phyloP scores from a whole-genome alignment of 2,329 filamentous ascomycete species.

The Aspergillus carbonarius region DNA sequence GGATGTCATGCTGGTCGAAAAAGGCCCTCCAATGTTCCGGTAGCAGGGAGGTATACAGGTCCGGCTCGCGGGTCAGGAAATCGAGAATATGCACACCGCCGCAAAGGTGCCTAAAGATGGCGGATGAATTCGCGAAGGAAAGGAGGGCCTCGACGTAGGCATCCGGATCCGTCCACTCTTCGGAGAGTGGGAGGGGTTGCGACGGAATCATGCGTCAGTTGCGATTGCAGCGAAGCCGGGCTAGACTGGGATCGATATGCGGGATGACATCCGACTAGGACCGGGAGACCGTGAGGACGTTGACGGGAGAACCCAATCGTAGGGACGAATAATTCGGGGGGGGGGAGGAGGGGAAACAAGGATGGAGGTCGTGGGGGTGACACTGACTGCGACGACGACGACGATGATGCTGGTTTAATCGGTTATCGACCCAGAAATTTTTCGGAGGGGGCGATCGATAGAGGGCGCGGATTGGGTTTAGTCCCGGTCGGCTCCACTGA shows the following conservation, averaged over 20 bases:
- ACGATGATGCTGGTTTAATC: background rate
- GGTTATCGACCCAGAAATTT: slow-evolving; percentile 2
- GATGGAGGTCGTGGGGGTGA: background rate
- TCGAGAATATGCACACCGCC: slow-evolving; percentile 97
- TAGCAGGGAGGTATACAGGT: slow-evolving; percentile 75
- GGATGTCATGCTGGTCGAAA: slow-evolving; percentile 68
- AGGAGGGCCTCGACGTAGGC: slow-evolving; percentile 78
- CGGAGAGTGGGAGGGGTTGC: slow-evolving; percentile 64
- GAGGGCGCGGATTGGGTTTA: background rate
- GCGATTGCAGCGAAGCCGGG: background rate
- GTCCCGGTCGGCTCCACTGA: slow-evolving; percentile 2
- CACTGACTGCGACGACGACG: no score
- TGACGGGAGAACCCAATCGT: background rate
- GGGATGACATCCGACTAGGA: slow-evolving; percentile 1
- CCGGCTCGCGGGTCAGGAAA: slow-evolving; percentile 84
- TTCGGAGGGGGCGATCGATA: slow-evolving; percentile 1
- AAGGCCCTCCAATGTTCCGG: slow-evolving; percentile 80
- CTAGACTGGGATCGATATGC: background rate
- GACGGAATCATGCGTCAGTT: slow-evolving; percentile 46
- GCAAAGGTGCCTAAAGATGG: slow-evolving; percentile 82
- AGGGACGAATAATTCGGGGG: background rate
- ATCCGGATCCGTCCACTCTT: slow-evolving; percentile 69
- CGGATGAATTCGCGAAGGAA: slow-evolving; percentile 69
- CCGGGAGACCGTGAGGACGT: background rate
- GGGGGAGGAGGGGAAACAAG: background rate